phyloP scores from a whole-genome alignment of 2,329 filamentous ascomycete genomes.

The Elsinoe perseae region DNA sequence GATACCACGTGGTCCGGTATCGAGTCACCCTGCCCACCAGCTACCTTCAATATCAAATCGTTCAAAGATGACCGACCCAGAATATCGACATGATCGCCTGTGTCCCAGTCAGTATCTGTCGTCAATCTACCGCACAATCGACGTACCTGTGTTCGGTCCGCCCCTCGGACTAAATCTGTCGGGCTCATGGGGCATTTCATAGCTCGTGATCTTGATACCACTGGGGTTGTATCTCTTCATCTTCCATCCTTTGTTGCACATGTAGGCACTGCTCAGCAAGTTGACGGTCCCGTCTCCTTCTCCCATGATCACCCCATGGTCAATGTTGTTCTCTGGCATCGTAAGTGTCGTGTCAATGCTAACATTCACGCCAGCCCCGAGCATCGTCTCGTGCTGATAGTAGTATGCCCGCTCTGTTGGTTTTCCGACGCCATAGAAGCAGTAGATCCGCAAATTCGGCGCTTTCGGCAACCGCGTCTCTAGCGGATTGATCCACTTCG shows the following conservation, averaged over 20 bases:
- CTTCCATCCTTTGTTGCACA: slow-evolving; percentile 93
- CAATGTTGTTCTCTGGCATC: slow-evolving; percentile 48
- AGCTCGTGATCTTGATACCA: slow-evolving; percentile 69
- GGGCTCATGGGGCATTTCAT: slow-evolving; percentile 95
- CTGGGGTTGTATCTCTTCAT: slow-evolving; percentile 92
- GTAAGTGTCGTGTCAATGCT: slow-evolving; percentile 61
- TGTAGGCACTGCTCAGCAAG: slow-evolving; percentile 84
- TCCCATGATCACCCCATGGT: slow-evolving; percentile 90
- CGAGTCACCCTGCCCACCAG: slow-evolving; percentile 71
- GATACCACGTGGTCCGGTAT: slow-evolving; percentile 73
- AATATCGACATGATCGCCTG: slow-evolving; percentile 93
- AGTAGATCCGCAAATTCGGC: slow-evolving; percentile 87
- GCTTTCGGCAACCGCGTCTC: slow-evolving; percentile 81
- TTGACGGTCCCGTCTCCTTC: slow-evolving; percentile 96
- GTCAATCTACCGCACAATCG: neutral
- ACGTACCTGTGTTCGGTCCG: slow-evolving; percentile 54
- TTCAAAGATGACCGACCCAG: slow-evolving; percentile 82
- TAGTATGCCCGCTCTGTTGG: slow-evolving; percentile 89
- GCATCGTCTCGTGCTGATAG: slow-evolving; percentile 66
- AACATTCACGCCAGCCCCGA: slow-evolving; percentile 56
- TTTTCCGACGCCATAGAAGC: slow-evolving; percentile 94
- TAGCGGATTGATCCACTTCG: slow-evolving; percentile 91
- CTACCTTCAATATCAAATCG: slow-evolving; percentile 79
- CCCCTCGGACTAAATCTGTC: slow-evolving; percentile 80
- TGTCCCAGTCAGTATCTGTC: slow-evolving; percentile 6